Evolutionary conservation across 2,329 filamentous ascomycete species (phyloP).

Genomic region (Fusarium sp.): DNA sequence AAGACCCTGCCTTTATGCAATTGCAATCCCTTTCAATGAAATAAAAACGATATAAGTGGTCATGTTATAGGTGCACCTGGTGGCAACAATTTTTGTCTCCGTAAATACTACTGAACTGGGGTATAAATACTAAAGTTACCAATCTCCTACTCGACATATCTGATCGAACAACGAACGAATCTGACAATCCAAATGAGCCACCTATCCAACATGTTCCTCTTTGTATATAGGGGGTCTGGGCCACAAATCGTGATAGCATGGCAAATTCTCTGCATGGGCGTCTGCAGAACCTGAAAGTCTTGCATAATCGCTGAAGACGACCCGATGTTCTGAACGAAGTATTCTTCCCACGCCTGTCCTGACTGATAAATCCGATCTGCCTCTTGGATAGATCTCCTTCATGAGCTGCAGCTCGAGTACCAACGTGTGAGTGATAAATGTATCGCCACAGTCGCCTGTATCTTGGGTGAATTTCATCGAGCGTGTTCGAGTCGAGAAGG

Average conservation of each 20-base stretch:
- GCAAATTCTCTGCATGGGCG: slow-evolving; percentile 13
- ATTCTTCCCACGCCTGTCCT: slow-evolving; percentile 92
- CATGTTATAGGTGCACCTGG: neutral
- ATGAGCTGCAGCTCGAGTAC: slow-evolving; percentile 92
- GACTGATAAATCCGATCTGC: slow-evolving; percentile 74
- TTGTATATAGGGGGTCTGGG: slow-evolving; percentile 19
- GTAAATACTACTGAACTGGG: neutral
- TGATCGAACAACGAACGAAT: too few species aligned
- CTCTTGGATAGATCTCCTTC: slow-evolving; percentile 84
- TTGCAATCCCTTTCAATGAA: neutral
- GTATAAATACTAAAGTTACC: neutral
- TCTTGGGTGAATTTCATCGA: slow-evolving; percentile 76
- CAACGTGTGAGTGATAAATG: slow-evolving; percentile 84
- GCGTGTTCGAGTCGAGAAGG: slow-evolving; percentile 61
- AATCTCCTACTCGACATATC: neutral
- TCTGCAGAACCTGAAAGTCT: neutral
- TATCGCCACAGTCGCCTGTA: slow-evolving; percentile 77
- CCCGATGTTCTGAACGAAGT: slow-evolving; percentile 87
- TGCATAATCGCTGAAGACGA: slow-evolving; percentile 77
- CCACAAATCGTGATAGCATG: slow-evolving; percentile 13
- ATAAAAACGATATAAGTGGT: fast-evolving
- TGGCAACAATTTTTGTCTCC: neutral
- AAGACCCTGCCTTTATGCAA: neutral
- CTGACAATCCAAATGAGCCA: neutral
- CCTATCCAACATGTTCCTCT: neutral